Percentiles rank a stretch among this genome's conserved stretches.
Conservation (phyloP, 306 rosid species). For the Mimosa bimucronata region DNA sequence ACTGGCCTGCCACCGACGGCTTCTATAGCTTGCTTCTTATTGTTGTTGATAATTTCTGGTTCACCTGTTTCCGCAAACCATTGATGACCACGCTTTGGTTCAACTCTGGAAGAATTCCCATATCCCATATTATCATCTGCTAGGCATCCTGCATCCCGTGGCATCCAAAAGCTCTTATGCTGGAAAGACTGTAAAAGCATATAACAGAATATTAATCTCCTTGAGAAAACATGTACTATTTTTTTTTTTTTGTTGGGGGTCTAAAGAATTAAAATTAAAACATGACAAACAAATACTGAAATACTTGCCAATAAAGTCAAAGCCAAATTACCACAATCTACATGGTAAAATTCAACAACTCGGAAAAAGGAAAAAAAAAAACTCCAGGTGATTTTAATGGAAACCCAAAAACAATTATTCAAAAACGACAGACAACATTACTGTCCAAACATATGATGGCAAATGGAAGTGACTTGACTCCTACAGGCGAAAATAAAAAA, state of each 20-base stretch:
- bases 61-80: constrained; percentile 78
- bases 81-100: constrained; percentile 80
- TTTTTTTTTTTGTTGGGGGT: no score
- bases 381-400: background rate
- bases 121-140: constrained; percentile 79
- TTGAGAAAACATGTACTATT: constrained; percentile 3
- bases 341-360: background rate
- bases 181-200: constrained; percentile 69
- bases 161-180: constrained; percentile 83
- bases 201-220: constrained; percentile 31
- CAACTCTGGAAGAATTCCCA: constrained; percentile 77
- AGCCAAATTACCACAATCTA: background rate
- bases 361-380: no score
- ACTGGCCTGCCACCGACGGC: constrained; percentile 58
- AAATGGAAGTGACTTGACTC: background rate
- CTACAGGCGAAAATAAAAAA: background rate
- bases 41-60: constrained; percentile 60
- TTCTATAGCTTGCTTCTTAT: constrained; percentile 80
- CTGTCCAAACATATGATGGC: background rate
- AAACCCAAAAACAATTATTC: background rate
- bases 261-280: constrained; percentile 14
- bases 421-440: background rate
- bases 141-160: constrained; percentile 70
- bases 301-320: background rate
- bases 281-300: background rate